These are phyloP conservation scores for Chenopodium quinoa DNA, from an alignment of 148 eudicot genomes.

Conservation along the genomic window DNA sequence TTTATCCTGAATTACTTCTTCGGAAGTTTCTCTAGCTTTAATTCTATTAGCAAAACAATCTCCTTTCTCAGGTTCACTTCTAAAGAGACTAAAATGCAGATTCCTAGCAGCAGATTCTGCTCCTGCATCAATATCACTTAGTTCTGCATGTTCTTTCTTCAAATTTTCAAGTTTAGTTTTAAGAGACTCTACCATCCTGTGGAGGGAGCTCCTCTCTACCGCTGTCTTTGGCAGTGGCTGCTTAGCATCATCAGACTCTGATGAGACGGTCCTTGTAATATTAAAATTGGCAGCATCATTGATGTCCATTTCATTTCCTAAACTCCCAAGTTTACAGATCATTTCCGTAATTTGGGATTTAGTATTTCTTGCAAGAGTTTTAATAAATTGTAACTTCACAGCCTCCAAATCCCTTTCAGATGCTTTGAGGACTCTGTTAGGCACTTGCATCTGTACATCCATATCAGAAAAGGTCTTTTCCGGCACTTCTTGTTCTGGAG, in stretches of 20 bases:
- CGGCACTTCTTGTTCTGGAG: constrained; percentile 46
- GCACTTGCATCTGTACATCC: constrained; percentile 42
- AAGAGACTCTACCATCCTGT: constrained; percentile 57
- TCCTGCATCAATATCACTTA: constrained; percentile 60
- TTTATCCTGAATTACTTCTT: constrained; percentile 48
- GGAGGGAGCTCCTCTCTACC: constrained; percentile 55
- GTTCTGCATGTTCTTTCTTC: constrained; percentile 62
- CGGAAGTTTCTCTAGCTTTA: constrained; percentile 43
- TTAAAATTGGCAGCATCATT: constrained; percentile 46
- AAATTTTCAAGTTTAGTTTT: constrained; percentile 57
- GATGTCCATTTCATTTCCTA: constrained; percentile 42
- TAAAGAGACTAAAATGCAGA: constrained; percentile 48
- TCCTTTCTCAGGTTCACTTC: constrained; percentile 58
- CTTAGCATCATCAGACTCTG: constrained; percentile 54
- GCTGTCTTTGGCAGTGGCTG: constrained; percentile 54
- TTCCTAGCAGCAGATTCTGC: constrained; percentile 52
- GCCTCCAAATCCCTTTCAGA: constrained; percentile 45
- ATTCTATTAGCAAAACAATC: constrained; percentile 44
- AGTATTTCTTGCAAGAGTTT: constrained; percentile 36
- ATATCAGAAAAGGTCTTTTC: constrained; percentile 44
- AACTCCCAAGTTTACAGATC: constrained; percentile 39
- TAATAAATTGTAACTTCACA: constrained; percentile 46
- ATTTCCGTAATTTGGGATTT: constrained; percentile 49
- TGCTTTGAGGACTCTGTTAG: constrained; percentile 46
- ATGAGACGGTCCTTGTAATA: constrained; percentile 35